Base-by-base conservation (phyloP, 2,329 filamentous ascomycete species). In the Aspergillus niger region DNA sequence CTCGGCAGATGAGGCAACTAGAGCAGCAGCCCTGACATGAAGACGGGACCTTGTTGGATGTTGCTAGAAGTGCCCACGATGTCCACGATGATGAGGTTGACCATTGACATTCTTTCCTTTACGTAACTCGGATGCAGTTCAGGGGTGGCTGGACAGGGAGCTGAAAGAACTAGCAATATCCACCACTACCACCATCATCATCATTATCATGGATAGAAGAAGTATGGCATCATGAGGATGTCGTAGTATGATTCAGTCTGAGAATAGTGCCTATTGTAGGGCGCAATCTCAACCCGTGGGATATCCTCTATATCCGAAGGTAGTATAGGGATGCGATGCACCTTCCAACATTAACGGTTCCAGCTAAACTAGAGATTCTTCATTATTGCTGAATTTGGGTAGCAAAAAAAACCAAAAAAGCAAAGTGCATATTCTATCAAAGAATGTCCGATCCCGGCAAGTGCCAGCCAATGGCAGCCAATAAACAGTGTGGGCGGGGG, bases 101-200 rank as follows among this genome's bases (percentile, higher is more conserved):
- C 61, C 61, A 61, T 61, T 58, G 58, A 63, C 53, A 47, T 24
- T 41, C 51, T 74, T 74, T 75, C 52, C 73, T 76, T 78, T 78
- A 78, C 76, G 76, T 78, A 78, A 78, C 74, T 74, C 66, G 69
- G 64, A 68, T 63, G 63, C 62, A 62, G 64, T 67, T 41, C 24
- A 43, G 52, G 44, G 17, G 49, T 53, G 30, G 24, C 26, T 44
- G 53, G 57, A 50, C 11, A 38, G 50, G 41, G 41, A 43, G 41
- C 41, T 43, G 39, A 43, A 43, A 20, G 39, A 8, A 36, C 32
- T 11, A 36, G 39, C 15, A 3, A 15, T 20, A 20, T 43, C 39
- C 39, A 43, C 39, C 15, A 10, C 5, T 6, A 17, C 20, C n/a
- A 20, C 20, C 8, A 17, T 43, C n/a, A 10, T 10, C 5, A 17